Evolutionary conservation across 139 green algal genomes (phyloP), one percentile per base, ranked within the genome.

Genomic region (Chlorella sp.): DNA sequence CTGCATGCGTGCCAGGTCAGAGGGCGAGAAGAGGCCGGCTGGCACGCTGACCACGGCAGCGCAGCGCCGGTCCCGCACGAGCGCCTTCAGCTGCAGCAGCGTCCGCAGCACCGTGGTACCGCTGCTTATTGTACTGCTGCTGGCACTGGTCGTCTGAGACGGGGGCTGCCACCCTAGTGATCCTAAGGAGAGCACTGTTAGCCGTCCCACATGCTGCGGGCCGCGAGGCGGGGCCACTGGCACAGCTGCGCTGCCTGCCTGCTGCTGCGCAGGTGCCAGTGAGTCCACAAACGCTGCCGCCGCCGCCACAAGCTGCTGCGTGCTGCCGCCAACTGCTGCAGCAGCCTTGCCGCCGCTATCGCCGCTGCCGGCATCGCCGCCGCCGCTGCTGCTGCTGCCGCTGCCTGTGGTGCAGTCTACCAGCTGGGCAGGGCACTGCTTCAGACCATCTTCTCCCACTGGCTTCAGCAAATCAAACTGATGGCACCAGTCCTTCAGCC

Each of bases 401-500:
- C 84, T 66, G 64, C 68, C 3, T n/a, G 39, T 34, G 42, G 42
- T 37, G 34, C 84, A 82, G 32, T 82, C 71, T 0, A 60, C n/a
- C n/a, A 83, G 48, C 79, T 85, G 79, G 24, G 61, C 75, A 21
- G 28, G 66, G 89, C 88, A 85, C 0, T 64, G 85, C 80, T 68
- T 15, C 66, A 96, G 89, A 66, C 80, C 87, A 64, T 92, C 87
- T 53, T 76, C 68, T 11, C 81, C 85, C 24, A 77, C 69, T 0
- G 82, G 48, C 83, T 86, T 91, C 0, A 91, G 94, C 15, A 98
- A 89, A 89, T 98, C 96, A 73, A 94, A 98, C 5, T 85, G 86
- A 86, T 96, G 95, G 91, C 96, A 97, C 96, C 96, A 98, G 64
- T 96, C 90, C 1, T 90, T 79, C 12, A 95, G 88, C 15, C 93